Evolutionary conservation across 257 asterid genomes (phyloP).

Genomic region (Primulina eburnea): DNA sequence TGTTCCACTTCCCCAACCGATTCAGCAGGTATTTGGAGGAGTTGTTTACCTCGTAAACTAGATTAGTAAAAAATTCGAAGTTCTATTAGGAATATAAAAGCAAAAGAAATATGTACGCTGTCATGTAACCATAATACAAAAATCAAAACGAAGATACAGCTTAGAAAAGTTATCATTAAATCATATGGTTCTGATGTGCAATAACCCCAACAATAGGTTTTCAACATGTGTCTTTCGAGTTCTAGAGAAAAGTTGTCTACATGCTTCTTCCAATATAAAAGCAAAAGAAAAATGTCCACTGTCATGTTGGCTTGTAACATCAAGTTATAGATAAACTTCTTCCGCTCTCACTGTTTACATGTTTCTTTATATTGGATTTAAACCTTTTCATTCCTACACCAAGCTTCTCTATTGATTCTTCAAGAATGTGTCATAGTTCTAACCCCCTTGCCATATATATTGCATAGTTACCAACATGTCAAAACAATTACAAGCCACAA

Average conservation of each 20-base stretch:
- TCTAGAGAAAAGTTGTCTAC: neutral
- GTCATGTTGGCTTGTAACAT: no score
- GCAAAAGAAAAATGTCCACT: no score
- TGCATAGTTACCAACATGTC: no score
- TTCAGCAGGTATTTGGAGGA: constrained; percentile 74
- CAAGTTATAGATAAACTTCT: no score
- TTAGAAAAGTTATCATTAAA: constrained; percentile 8
- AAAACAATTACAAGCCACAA: no score
- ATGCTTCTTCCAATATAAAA: no score
- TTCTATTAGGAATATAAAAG: constrained; percentile 23
- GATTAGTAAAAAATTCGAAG: constrained; percentile 26
- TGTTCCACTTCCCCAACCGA: constrained; percentile 62
- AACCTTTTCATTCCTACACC: no score
- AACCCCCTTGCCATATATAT: no score
- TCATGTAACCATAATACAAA: constrained; percentile 3
- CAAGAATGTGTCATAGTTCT: no score
- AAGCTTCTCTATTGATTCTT: no score
- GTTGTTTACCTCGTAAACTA: constrained; percentile 89
- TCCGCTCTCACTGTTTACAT: no score
- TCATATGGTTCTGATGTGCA: neutral
- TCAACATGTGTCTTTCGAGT: neutral
- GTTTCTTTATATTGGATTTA: no score
- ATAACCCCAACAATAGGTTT: neutral
- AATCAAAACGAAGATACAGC: constrained; percentile 2
- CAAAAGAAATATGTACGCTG: neutral